Evolutionary conservation across 768 basidiomycete species (phyloP).

Genomic region (Lentinus tigrinus): DNA sequence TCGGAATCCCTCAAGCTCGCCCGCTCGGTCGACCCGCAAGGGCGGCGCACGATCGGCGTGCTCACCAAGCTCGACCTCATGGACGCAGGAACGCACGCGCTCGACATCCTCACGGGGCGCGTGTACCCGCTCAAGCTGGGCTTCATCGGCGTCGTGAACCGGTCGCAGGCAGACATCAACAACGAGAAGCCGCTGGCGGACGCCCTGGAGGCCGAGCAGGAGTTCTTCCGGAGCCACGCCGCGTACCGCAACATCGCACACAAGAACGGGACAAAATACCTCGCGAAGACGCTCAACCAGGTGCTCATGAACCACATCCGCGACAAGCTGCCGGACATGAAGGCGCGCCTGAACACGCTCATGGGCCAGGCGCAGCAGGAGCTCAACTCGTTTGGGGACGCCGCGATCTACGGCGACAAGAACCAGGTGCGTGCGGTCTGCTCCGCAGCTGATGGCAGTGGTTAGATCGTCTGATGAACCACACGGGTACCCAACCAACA

Average conservation of each 20-base stretch:
- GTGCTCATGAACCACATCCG: conserved; percentile 96
- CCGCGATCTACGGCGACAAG: conserved; percentile 87
- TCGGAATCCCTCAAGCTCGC: conserved; percentile 97
- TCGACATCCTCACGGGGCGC: conserved; percentile 93
- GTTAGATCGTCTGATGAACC: conserved; percentile 9
- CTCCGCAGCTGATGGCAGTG: neutral
- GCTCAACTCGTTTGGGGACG: conserved; percentile 92
- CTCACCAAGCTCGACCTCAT: conserved; percentile 97
- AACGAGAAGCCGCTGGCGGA: conserved; percentile 81
- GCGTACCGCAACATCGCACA: conserved; percentile 96
- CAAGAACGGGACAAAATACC: conserved; percentile 94
- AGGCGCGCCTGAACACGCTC: conserved; percentile 92
- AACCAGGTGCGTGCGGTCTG: conserved; percentile 67
- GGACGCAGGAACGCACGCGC: conserved; percentile 98
- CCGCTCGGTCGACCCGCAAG: conserved; percentile 92
- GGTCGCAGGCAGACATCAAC: conserved; percentile 97
- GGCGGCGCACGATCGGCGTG: conserved; percentile 93
- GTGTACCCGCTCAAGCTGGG: conserved; percentile 98
- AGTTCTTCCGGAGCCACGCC: conserved; percentile 88
- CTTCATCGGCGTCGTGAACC: conserved; percentile 97
- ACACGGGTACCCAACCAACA: conserved; percentile 27
- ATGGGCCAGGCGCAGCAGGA: conserved; percentile 99
- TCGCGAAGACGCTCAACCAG: conserved; percentile 92
- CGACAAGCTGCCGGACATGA: conserved; percentile 99
- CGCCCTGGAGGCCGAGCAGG: conserved; percentile 79